These are phyloP conservation scores for Aspergillus fructus DNA, from an alignment of 2,329 filamentous ascomycete genomes.

Conservation along the genomic window DNA sequence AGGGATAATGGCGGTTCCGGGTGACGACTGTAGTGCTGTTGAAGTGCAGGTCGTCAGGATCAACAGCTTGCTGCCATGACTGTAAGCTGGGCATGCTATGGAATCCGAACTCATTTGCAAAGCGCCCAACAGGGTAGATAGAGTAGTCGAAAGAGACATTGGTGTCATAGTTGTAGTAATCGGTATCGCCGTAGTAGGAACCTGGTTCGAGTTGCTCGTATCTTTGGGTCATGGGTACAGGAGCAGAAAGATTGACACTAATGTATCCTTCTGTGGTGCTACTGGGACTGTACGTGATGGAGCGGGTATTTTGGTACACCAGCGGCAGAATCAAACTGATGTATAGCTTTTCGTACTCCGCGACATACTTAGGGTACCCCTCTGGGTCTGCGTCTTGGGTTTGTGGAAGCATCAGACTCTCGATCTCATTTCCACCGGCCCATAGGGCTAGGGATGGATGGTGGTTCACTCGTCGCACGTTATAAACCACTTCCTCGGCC, in stretches of 20 bases:
- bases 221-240: constrained; percentile 55
- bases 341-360: constrained; percentile 60
- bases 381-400: constrained; percentile 48
- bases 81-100: constrained; percentile 63
- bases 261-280: constrained; percentile 62
- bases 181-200: constrained; percentile 60
- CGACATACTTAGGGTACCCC: constrained; percentile 42
- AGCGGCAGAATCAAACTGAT: constrained; percentile 55
- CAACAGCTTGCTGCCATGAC: constrained; percentile 56
- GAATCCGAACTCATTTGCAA: constrained; percentile 64
- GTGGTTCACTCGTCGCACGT: constrained; percentile 61
- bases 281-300: constrained; percentile 61
- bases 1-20: constrained; percentile 60
- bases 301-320: constrained; percentile 58
- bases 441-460: constrained; percentile 58
- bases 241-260: constrained; percentile 52
- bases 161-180: constrained; percentile 61
- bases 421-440: constrained; percentile 61
- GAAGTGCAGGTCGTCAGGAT: constrained; percentile 54
- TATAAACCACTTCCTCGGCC: constrained; percentile 57
- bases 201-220: constrained; percentile 56
- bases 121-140: constrained; percentile 58
- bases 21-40: constrained; percentile 57
- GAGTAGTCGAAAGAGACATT: constrained; percentile 54
- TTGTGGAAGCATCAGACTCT: constrained; percentile 52